Percentiles rank a stretch among this genome's conserved stretches.
These are phyloP conservation scores for Hansfordia pulvinata DNA, from an alignment of 2,329 filamentous ascomycete species.

Conservation along the genomic window DNA sequence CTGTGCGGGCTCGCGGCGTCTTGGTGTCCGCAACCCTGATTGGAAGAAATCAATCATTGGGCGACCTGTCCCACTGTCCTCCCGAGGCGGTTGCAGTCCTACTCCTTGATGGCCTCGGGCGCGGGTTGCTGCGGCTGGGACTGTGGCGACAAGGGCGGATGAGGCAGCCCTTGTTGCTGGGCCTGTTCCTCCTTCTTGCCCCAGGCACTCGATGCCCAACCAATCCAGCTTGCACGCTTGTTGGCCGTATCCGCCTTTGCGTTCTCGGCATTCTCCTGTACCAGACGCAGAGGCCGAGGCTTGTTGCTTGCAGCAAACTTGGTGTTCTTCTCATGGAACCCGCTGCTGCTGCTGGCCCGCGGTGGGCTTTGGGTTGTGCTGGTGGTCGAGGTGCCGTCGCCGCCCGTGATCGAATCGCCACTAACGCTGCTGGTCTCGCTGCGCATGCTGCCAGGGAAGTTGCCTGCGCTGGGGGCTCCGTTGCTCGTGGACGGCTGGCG, in stretches of 20 bases:
- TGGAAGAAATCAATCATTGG: too few relatives aligned
- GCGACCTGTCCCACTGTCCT: too few relatives aligned
- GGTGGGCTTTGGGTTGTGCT: constrained; percentile 34
- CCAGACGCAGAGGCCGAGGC: constrained; percentile 71
- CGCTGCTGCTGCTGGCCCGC: constrained; percentile 20
- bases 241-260: constrained; percentile 30
- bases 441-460: constrained; percentile 62
- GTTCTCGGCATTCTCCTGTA: constrained; percentile 58
- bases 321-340: constrained; percentile 37
- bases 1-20: too few relatives aligned
- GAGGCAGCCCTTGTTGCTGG: too few relatives aligned
- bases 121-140: too few relatives aligned
- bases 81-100: too few relatives aligned
- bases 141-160: too few relatives aligned
- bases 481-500: constrained; percentile 23
- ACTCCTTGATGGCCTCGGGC: too few relatives aligned
- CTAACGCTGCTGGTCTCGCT: constrained; percentile 52
- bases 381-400: constrained; percentile 32
- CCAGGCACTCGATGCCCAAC: constrained; percentile 32
- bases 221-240: constrained; percentile 54
- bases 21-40: too few relatives aligned
- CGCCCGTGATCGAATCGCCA: constrained; percentile 52
- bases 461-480: constrained; percentile 36
- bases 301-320: constrained; percentile 58
- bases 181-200: constrained; percentile 41